phyloP scores from a whole-genome alignment of 306 rosid genomes.

The Luffa aegyptiaca region DNA sequence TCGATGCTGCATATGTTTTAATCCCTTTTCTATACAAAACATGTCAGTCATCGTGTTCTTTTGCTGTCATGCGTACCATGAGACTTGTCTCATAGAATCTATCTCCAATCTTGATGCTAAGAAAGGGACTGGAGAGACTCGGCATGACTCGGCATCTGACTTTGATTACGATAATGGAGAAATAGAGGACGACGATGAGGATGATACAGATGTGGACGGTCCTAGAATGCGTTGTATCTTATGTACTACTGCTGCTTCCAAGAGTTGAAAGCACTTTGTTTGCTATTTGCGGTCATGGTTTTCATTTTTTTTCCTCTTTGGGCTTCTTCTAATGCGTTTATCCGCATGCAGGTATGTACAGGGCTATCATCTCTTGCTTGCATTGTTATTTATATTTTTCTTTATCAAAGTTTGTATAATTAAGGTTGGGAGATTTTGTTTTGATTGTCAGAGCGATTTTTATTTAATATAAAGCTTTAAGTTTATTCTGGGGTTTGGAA shows the following conservation, averaged over 20 bases:
- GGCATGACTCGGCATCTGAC: conserved; percentile 21
- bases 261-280: conserved; percentile 18
- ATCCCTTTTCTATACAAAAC: conserved; percentile 71
- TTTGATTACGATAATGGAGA: conserved; percentile 38
- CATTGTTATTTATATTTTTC: background rate
- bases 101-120: conserved; percentile 27
- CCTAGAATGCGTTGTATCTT: conserved; percentile 84
- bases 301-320: background rate
- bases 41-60: conserved; percentile 79
- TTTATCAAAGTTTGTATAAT: background rate
- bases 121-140: conserved; percentile 21
- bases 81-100: conserved; percentile 73
- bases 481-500: background rate
- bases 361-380: background rate
- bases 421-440: background rate
- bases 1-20: conserved; percentile 96
- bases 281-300: background rate
- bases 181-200: conserved; percentile 38
- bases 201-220: conserved; percentile 27
- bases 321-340: background rate
- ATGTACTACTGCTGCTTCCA: conserved; percentile 85
- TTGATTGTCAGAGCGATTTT: background rate
- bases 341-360: background rate
- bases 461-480: background rate
- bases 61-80: conserved; percentile 49